A percentile compares a stretch with the other conserved stretches of the same genome.
Evolutionary conservation across 2,329 filamentous ascomycete species (phyloP).

Genomic region (Sporothrix humicola): DNA sequence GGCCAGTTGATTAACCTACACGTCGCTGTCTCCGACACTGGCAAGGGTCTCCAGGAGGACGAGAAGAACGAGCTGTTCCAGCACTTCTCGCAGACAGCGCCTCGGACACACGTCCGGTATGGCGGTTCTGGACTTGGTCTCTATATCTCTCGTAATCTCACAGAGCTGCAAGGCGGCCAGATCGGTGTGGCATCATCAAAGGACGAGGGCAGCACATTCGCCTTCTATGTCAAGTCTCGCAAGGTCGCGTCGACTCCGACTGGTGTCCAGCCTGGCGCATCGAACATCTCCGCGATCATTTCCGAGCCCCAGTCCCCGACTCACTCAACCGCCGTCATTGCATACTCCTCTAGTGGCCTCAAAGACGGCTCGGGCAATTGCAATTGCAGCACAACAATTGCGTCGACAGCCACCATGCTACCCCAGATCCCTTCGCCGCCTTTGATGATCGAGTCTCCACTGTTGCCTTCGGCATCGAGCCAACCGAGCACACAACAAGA

Average conservation of each 20-base stretch:
- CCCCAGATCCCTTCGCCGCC: slow-evolving; percentile 28
- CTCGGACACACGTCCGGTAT: slow-evolving; percentile 77
- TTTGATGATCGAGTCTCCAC: not conserved
- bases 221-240: slow-evolving; percentile 75
- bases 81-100: slow-evolving; percentile 77
- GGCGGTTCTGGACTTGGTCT: slow-evolving; percentile 78
- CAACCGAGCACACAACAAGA: not conserved
- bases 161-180: slow-evolving; percentile 77
- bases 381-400: not conserved
- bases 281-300: slow-evolving; percentile 43
- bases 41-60: slow-evolving; percentile 69
- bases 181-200: slow-evolving; percentile 73
- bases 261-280: slow-evolving; percentile 20
- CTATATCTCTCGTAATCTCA: slow-evolving; percentile 77
- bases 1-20: slow-evolving; percentile 75
- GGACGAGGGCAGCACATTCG: slow-evolving; percentile 74
- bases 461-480: not conserved
- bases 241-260: slow-evolving; percentile 45
- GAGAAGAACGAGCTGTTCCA: slow-evolving; percentile 78
- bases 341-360: slow-evolving; percentile 14
- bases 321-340: slow-evolving; percentile 33
- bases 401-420: not conserved
- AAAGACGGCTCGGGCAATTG: not conserved
- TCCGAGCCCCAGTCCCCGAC: slow-evolving; percentile 38
- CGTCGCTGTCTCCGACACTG: slow-evolving; percentile 74